These are phyloP conservation scores for Xylaria castorea DNA, from an alignment of 495 filamentous ascomycete species.

Conservation along the genomic window DNA sequence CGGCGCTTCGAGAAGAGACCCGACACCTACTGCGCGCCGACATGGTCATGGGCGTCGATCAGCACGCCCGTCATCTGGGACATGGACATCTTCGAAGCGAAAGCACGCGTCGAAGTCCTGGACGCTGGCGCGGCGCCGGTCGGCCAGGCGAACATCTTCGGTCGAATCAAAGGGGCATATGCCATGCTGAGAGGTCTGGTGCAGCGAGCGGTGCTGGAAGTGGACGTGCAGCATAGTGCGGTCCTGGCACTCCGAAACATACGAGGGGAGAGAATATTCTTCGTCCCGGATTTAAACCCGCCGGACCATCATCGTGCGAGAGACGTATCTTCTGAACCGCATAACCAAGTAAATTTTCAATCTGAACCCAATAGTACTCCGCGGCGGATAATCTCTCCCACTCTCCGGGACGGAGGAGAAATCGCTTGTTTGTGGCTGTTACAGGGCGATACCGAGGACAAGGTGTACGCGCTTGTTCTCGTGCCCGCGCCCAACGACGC, in stretches of 20 bases:
- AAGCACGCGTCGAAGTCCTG: neutral
- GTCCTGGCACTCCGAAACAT: too few species aligned
- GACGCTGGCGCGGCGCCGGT: neutral
- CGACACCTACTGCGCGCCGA: conserved; percentile 3
- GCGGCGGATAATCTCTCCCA: neutral
- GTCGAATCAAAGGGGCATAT: too few species aligned
- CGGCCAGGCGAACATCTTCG: neutral
- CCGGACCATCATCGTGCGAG: too few species aligned
- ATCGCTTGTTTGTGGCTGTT: conserved; percentile 5
- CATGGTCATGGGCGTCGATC: conserved; percentile 10
- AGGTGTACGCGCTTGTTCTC: neutral
- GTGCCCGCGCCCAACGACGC: neutral
- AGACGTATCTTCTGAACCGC: too few species aligned
- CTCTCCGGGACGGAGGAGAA: neutral
- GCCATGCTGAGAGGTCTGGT: too few species aligned
- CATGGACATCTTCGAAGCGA: conserved; percentile 2
- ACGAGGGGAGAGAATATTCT: too few species aligned
- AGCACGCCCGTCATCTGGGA: conserved; percentile 12
- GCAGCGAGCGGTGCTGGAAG: too few species aligned
- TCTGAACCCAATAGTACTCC: neutral
- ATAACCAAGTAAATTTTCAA: too few species aligned
- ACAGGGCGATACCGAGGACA: conserved; percentile 6
- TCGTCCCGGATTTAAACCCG: too few species aligned
- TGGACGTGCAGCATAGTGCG: too few species aligned
- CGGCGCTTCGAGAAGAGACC: conserved; percentile 15